phyloP scores from a whole-genome alignment of 2,329 filamentous ascomycete species.

The Penicillium sp. region DNA sequence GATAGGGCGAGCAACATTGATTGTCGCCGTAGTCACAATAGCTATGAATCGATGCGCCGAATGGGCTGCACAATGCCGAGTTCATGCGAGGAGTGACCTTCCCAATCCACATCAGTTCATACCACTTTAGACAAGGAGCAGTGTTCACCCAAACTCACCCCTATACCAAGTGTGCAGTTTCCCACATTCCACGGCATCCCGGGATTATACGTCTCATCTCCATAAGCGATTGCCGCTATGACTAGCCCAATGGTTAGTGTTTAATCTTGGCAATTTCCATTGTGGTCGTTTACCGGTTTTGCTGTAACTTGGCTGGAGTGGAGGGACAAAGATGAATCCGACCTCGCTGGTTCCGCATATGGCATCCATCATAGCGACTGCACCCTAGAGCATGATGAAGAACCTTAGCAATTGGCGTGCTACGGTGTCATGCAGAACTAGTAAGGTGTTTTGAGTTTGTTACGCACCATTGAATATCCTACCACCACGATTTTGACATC shows the following conservation, averaged over 20 bases:
- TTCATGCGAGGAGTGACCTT: conserved; percentile 8
- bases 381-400: conserved; percentile 13
- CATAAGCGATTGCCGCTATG: conserved; percentile 22
- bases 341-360: conserved; percentile 25
- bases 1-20: conserved; percentile 13
- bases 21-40: conserved; percentile 19
- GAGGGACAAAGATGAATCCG: conserved; percentile 14
- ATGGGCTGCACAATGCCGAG: conserved; percentile 12
- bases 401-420: background rate
- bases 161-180: conserved; percentile 19
- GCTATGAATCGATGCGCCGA: conserved; percentile 17
- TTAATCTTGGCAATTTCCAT: background rate
- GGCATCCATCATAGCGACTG: conserved; percentile 24
- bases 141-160: conserved; percentile 13
- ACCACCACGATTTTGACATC: conserved; percentile 21
- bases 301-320: conserved; percentile 16
- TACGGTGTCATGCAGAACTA: background rate
- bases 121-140: background rate
- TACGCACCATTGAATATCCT: conserved; percentile 25
- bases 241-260: conserved; percentile 7
- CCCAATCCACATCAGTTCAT: background rate
- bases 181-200: conserved; percentile 18
- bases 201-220: conserved; percentile 22
- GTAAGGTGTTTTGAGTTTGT: background rate
- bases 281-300: conserved; percentile 10